These are phyloP conservation scores for Adansonia gregorii DNA, from an alignment of 441 rosid species.

Conservation along the genomic window DNA sequence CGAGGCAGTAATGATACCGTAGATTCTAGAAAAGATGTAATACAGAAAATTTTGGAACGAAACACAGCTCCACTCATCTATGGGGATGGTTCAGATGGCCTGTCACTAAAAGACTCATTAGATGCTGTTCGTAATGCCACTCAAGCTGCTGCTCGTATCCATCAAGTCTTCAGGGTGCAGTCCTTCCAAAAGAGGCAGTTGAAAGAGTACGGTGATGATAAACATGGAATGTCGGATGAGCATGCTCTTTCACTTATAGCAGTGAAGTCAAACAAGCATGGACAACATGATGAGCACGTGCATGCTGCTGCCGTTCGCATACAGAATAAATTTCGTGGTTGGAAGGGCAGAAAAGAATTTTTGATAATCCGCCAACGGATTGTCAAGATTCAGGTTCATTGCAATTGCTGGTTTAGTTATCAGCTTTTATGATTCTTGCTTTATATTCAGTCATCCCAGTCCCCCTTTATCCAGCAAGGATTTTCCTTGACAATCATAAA, in stretches of 20 bases:
- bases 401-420: background rate
- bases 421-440: background rate
- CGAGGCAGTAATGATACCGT: constrained; percentile 29
- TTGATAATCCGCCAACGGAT: constrained; percentile 70
- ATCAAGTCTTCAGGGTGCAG: constrained; percentile 83
- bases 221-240: constrained; percentile 61
- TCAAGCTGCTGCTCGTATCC: constrained; percentile 84
- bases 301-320: constrained; percentile 79
- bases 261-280: constrained; percentile 55
- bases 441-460: background rate
- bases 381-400: constrained; percentile 80
- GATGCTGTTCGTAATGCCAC: constrained; percentile 86
- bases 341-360: constrained; percentile 84
- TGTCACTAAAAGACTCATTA: constrained; percentile 68
- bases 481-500: constrained; percentile 3
- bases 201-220: constrained; percentile 58
- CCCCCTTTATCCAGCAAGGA: background rate
- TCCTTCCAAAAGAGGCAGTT: constrained; percentile 86
- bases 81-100: constrained; percentile 44
- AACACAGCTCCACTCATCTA: constrained; percentile 37
- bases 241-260: constrained; percentile 68
- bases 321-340: constrained; percentile 88
- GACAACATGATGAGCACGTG: constrained; percentile 59
- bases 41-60: constrained; percentile 41
- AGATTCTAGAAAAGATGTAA: constrained; percentile 40